Percentiles rank a stretch among this genome's conserved stretches.
Evolutionary conservation across 371 early-diverging fungal species (phyloP).

Genomic region (Sporodiniella umbellata): DNA sequence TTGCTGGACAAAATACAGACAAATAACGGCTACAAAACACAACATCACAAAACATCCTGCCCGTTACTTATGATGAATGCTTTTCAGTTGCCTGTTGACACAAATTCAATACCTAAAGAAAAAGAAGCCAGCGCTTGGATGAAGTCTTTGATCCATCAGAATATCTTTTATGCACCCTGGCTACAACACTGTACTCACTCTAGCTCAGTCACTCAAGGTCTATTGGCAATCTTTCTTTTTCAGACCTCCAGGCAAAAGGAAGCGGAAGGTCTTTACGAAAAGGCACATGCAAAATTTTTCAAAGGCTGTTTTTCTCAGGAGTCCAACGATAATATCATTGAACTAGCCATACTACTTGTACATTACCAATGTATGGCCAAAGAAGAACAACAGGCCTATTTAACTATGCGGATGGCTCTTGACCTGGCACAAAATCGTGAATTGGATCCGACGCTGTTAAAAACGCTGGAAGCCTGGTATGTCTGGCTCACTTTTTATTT

Average conservation of each 20-base stretch:
- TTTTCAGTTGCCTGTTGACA: not conserved
- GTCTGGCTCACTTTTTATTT: conserved; percentile 21
- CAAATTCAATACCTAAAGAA: not conserved
- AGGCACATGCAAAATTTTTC: conserved; percentile 29
- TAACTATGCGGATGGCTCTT: conserved; percentile 14
- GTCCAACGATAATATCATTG: conserved; percentile 6
- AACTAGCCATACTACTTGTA: conserved; percentile 27
- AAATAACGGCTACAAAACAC: not conserved
- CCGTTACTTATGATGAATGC: conserved; percentile 3
- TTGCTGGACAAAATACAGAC: not conserved
- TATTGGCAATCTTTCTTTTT: not conserved
- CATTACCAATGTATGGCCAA: conserved; percentile 37
- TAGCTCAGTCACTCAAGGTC: conserved; percentile 4
- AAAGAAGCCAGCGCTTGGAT: conserved; percentile 13
- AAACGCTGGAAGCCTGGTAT: conserved; percentile 16
- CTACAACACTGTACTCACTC: conserved; percentile 15
- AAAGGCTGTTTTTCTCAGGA: conserved; percentile 12
- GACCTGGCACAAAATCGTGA: conserved; percentile 1
- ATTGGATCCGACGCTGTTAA: not conserved
- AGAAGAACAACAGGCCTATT: conserved; percentile 29
- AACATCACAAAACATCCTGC: conserved; percentile 10
- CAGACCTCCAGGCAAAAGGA: not conserved
- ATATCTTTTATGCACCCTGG: conserved; percentile 32
- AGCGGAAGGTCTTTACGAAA: conserved; percentile 17
- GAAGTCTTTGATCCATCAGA: conserved; percentile 10